Evolutionary conservation across 305 asterid species (phyloP).

Genomic region (Fraxinus platypoda): DNA sequence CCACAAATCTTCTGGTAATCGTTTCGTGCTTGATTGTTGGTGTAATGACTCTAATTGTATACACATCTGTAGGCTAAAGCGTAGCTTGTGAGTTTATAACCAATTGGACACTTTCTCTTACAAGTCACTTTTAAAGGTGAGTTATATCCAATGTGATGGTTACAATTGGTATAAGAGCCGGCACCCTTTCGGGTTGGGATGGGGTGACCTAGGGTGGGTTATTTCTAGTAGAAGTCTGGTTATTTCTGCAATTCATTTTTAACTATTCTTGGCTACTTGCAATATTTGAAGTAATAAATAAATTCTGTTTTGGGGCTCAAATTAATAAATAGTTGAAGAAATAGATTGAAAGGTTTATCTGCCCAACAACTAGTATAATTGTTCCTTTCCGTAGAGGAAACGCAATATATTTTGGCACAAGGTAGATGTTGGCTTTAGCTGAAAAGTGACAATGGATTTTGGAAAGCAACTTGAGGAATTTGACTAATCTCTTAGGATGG

Average conservation of each 20-base stretch:
- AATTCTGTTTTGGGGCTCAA: neutral
- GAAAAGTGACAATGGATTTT: neutral
- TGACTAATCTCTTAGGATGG: neutral
- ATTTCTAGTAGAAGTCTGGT: neutral
- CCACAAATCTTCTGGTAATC: neutral
- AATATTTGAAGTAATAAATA: neutral
- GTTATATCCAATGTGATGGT: neutral
- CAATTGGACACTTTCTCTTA: neutral
- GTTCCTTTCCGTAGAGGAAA: neutral
- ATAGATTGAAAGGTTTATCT: neutral
- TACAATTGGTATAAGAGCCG: neutral
- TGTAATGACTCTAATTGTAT: neutral
- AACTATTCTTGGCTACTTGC: neutral
- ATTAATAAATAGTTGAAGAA: neutral
- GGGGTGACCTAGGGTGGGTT: neutral
- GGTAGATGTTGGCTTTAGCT: neutral
- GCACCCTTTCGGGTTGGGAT: neutral
- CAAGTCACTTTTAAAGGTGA: neutral
- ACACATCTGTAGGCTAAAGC: neutral
- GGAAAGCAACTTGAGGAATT: neutral
- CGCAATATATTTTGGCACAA: neutral
- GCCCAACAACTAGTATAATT: neutral
- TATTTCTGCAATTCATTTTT: neutral
- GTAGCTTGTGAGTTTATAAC: neutral
- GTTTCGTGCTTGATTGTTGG: conserved; percentile 10